These are phyloP conservation scores for Wallacemonas rigidus DNA, from an alignment of 208 protist species.

Conservation along the genomic window DNA sequence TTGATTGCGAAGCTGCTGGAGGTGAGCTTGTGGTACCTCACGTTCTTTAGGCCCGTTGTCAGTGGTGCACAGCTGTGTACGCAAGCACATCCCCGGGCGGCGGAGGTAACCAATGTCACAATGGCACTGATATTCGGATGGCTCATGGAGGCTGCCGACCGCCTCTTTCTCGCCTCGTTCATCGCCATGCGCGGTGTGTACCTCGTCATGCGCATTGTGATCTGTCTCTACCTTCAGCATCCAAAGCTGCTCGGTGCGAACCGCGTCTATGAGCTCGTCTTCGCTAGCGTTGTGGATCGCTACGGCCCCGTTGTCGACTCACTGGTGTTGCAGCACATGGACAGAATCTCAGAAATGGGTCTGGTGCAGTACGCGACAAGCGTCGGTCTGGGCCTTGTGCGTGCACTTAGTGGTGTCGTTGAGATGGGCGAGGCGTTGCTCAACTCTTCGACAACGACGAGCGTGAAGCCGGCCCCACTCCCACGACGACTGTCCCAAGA, in stretches of 20 bases:
- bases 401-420: conserved; percentile 21
- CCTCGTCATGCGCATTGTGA: conserved; percentile 49
- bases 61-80: conserved; percentile 62
- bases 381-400: conserved; percentile 31
- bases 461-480: conserved; percentile 32
- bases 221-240: conserved; percentile 67
- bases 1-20: conserved; percentile 23
- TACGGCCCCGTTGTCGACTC: conserved; percentile 59
- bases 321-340: conserved; percentile 54
- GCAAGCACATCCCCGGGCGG: conserved; percentile 32
- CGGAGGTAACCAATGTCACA: conserved; percentile 66
- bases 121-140: conserved; percentile 75
- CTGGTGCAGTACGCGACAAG: conserved; percentile 45
- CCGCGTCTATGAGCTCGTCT: conserved; percentile 50
- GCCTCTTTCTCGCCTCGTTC: conserved; percentile 55
- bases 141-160: conserved; percentile 59
- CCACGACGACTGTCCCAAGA: conserved; percentile 39
- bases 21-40: conserved; percentile 53
- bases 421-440: conserved; percentile 50
- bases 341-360: conserved; percentile 48
- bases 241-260: conserved; percentile 61
- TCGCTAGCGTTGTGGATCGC: conserved; percentile 40
- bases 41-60: conserved; percentile 65
- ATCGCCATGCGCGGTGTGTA: conserved; percentile 64
- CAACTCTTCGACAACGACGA: conserved; percentile 30